Conservation (phyloP, 139 green algal species). For the Haematococcus lacustris region DNA sequence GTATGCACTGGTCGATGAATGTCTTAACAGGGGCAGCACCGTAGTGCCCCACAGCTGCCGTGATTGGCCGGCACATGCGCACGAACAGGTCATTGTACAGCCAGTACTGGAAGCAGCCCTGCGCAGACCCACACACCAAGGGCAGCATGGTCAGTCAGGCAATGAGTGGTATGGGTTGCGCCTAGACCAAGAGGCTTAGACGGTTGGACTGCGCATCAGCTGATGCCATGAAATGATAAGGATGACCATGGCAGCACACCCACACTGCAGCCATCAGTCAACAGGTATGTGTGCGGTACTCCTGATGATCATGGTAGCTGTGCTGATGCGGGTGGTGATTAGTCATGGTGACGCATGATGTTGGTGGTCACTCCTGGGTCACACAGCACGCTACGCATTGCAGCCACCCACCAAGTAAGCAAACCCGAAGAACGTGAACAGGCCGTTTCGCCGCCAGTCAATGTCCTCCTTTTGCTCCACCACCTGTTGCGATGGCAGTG, state of each 20-base stretch:
- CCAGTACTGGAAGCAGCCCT: conserved; percentile 82
- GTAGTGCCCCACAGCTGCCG: conserved; percentile 54
- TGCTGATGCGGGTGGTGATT: too few species aligned
- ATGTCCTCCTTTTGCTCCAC: conserved; percentile 68
- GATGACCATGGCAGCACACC: too few species aligned
- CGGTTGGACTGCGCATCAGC: too few species aligned
- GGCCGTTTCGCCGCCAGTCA: conserved; percentile 66
- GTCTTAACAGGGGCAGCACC: conserved; percentile 66
- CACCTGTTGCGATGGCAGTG: conserved; percentile 34
- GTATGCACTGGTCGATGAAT: conserved; percentile 80
- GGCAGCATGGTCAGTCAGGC: too few species aligned
- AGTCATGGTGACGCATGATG: too few species aligned
- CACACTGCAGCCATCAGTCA: too few species aligned
- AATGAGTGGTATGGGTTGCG: too few species aligned
- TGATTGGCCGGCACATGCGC: conserved; percentile 61
- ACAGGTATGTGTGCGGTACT: too few species aligned
- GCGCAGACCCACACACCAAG: conserved; percentile 1
- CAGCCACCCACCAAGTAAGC: conserved; percentile 48
- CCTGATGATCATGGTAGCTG: too few species aligned
- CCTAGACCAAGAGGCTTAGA: too few species aligned
- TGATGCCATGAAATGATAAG: too few species aligned
- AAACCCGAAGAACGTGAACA: conserved; percentile 78
- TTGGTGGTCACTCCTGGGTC: too few species aligned
- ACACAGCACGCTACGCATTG: neutral
- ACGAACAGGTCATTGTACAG: conserved; percentile 81